Evolutionary conservation across 345 rosid species (phyloP), one percentile per base, ranked within the genome.

Genomic region (Citropsis articulata): DNA sequence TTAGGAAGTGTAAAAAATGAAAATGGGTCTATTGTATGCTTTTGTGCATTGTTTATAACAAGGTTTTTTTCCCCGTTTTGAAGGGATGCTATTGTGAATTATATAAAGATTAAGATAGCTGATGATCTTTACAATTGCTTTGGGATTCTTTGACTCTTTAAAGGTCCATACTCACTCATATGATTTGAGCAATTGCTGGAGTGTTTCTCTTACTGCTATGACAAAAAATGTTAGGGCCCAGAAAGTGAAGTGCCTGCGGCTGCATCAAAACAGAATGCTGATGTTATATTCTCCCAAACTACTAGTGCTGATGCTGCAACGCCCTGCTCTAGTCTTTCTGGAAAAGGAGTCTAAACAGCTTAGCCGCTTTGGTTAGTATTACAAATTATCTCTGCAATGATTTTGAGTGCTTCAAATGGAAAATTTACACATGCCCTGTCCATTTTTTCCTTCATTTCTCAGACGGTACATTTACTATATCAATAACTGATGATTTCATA

Each of bases 21-120:
- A 14, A 24, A 7, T 35, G 27, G 57, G 71, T 40, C 3, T n/a
- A 35, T 70, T 9, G 14, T 69, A 25, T 25, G 25, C 7, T 28
- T 21, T 28, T 21, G 5, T 19, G 24, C 31, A 19, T 38, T 7
- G 33, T 13, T 73, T 0, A 19, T 59, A 14, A 36, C 45, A 4
- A 24, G 7, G 2, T 42, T 6, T 1, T 27, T 21, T 9, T 50
- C 18, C n/a, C n/a, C n/a, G 6, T 45, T 24, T 25, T 66, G 64
- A 66, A 74, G 78, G 78, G 82, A 74, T 74, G 63, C 42, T 1
- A 36, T 74, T 18, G 69, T n/a, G 55, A 24, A 28, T 45, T 66
- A 65, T 66, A 33, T 68, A 62, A 66, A 73, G 50, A 48, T 19
- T 16, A 79, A 73, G 68, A 57, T 66, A 24, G 53, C 30, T 0